phyloP scores from a whole-genome alignment of 2,329 filamentous ascomycete species.

The Colletotrichum karsti region DNA sequence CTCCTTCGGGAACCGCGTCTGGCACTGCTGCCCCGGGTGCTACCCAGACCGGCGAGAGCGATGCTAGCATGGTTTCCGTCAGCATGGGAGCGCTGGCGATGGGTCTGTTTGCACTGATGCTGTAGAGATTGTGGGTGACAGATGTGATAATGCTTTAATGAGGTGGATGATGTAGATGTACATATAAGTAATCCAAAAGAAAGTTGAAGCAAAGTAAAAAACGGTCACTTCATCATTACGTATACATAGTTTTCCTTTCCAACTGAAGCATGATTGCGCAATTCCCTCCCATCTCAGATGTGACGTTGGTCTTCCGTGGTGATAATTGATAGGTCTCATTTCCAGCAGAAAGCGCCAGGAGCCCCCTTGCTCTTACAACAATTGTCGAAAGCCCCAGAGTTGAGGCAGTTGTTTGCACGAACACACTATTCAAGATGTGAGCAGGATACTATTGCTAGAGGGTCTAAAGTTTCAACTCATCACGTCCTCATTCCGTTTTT shows the following conservation, averaged over 20 bases:
- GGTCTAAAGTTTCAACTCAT: too few relatives aligned
- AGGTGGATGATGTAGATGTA: constrained; percentile 19
- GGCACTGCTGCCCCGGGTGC: not conserved
- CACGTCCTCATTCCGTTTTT: too few relatives aligned
- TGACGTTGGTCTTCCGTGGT: too few relatives aligned
- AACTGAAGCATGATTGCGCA: too few relatives aligned
- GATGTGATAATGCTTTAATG: constrained; percentile 1
- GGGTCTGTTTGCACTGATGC: not conserved
- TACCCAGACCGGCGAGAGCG: constrained; percentile 3
- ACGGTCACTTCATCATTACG: too few relatives aligned
- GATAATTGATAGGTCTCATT: too few relatives aligned
- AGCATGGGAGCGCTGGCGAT: constrained; percentile 1
- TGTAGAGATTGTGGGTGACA: not conserved
- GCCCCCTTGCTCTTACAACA: not conserved
- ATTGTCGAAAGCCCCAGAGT: not conserved
- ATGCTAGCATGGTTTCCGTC: not conserved
- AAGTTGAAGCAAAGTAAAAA: too few relatives aligned
- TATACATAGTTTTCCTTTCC: too few relatives aligned
- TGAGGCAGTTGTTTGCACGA: not conserved
- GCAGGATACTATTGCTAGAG: too few relatives aligned
- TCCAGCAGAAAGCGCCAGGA: not conserved
- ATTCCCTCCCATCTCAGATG: too few relatives aligned
- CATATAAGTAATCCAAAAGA: not conserved
- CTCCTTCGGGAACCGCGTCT: not conserved
- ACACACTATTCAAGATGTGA: not conserved